phyloP scores from a whole-genome alignment of 148 eudicot species.

The Rhododendron mucronatum region DNA sequence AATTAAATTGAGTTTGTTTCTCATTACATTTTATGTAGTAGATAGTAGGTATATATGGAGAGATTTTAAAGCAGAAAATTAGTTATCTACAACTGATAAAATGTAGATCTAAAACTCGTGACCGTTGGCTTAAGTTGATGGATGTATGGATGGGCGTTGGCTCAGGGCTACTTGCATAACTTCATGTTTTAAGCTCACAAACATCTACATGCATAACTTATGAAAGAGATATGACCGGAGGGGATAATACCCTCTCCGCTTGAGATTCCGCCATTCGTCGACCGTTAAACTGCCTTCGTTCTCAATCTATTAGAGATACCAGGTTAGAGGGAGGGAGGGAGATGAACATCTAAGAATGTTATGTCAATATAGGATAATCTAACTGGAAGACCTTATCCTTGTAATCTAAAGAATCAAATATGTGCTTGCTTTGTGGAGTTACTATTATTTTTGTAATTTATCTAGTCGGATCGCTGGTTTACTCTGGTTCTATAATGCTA shows the following conservation, averaged over 20 bases:
- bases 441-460: not conserved
- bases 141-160: not conserved
- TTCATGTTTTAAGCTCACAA: not conserved
- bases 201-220: no score
- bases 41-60: not conserved
- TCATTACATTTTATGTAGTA: not conserved
- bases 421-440: not conserved
- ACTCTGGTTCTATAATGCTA: not conserved
- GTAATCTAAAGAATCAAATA: not conserved
- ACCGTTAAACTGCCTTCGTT: not conserved
- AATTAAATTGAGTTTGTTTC: not conserved
- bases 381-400: not conserved
- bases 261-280: not conserved
- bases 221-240: not conserved
- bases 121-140: not conserved
- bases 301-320: not conserved
- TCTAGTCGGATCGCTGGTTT: not conserved
- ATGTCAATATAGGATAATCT: not conserved
- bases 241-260: not conserved
- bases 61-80: not conserved
- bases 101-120: not conserved
- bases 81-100: not conserved
- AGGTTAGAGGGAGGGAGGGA: not conserved
- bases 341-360: not conserved
- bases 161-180: not conserved